phyloP scores from a whole-genome alignment of 306 rosid genomes.

The Astragalus membranaceus region DNA sequence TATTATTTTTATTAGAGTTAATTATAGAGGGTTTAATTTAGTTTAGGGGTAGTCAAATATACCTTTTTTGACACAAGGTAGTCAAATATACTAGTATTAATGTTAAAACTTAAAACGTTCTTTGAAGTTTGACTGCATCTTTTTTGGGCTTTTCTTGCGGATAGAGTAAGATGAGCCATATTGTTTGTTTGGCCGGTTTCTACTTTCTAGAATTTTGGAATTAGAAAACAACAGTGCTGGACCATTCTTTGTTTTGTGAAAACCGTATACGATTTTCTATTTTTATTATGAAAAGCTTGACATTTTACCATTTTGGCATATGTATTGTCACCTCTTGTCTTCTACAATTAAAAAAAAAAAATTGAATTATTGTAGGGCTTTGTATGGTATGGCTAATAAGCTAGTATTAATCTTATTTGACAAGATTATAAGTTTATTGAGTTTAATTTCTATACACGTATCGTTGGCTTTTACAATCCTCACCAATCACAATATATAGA shows the following conservation, averaged over 20 bases:
- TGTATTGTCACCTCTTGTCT: too few relatives aligned
- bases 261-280: background rate
- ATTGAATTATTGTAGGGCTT: too few relatives aligned
- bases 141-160: background rate
- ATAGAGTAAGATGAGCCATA: background rate
- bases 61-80: too few relatives aligned
- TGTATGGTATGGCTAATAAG: too few relatives aligned
- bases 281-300: background rate
- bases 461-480: too few relatives aligned
- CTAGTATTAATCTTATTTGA: too few relatives aligned
- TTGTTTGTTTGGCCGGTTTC: background rate
- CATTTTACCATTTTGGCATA: too few relatives aligned
- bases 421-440: too few relatives aligned
- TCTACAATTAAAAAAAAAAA: too few relatives aligned
- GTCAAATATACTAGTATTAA: background rate
- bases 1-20: background rate
- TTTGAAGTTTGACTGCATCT: conserved; percentile 10
- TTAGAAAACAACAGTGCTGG: background rate
- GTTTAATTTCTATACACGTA: too few relatives aligned
- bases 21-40: background rate
- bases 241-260: background rate
- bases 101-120: background rate
- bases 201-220: background rate
- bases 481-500: too few relatives aligned
- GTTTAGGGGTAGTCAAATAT: background rate